Percentiles rank a stretch among this genome's conserved stretches.
These are phyloP conservation scores for Rosa lucieae DNA, from an alignment of 306 rosid species.

Conservation along the genomic window DNA sequence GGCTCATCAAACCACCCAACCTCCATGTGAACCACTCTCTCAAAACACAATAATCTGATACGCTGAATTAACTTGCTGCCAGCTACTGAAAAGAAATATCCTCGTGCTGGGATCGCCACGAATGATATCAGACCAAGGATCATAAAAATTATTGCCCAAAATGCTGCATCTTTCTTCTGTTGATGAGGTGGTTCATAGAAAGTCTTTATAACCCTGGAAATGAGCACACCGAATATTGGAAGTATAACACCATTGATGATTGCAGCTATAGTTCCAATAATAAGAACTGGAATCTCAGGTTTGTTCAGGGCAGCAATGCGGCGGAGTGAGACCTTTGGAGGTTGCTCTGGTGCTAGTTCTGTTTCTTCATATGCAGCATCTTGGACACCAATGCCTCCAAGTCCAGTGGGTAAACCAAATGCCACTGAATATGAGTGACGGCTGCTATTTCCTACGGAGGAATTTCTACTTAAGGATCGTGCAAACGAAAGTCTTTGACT, in stretches of 20 bases:
- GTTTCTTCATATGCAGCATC: constrained; percentile 37
- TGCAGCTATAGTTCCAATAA: constrained; percentile 65
- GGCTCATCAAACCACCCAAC: constrained; percentile 89
- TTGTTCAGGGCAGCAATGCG: constrained; percentile 86
- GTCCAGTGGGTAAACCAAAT: constrained; percentile 71
- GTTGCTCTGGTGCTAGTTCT: constrained; percentile 27
- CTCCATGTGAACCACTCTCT: constrained; percentile 76
- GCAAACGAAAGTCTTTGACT: constrained; percentile 53
- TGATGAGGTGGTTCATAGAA: constrained; percentile 57
- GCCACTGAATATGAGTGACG: constrained; percentile 67
- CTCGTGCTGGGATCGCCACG: constrained; percentile 43
- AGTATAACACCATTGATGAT: constrained; percentile 50
- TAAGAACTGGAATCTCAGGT: constrained; percentile 78
- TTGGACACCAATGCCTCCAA: constrained; percentile 17
- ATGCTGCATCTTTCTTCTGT: constrained; percentile 58
- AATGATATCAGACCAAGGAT: constrained; percentile 54
- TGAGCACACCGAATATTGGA: constrained; percentile 61
- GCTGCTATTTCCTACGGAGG: constrained; percentile 67
- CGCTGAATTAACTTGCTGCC: constrained; percentile 76
- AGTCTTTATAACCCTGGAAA: constrained; percentile 61
- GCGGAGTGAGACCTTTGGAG: constrained; percentile 47
- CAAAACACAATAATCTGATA: constrained; percentile 64
- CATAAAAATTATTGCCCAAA: constrained; percentile 68
- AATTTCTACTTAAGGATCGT: constrained; percentile 70
- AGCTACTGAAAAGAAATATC: constrained; percentile 72